Percentiles rank a stretch among this genome's conserved stretches.
These are phyloP conservation scores for Ganoderma multipileum DNA, from an alignment of 1,284 basidiomycete species.

Conservation along the genomic window DNA sequence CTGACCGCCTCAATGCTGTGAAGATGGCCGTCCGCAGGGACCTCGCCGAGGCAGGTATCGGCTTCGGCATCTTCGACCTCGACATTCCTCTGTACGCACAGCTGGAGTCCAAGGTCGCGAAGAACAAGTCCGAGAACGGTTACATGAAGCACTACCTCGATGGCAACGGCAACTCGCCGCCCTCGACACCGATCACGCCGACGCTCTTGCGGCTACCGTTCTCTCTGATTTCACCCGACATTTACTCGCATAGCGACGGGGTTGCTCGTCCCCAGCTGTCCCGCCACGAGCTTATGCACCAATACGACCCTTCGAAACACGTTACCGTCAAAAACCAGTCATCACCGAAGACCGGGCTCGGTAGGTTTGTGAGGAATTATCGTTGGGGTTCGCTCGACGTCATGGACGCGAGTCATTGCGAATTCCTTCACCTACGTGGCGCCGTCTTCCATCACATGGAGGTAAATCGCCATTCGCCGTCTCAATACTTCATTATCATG, in stretches of 20 bases:
- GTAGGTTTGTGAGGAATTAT: conserved; percentile 72
- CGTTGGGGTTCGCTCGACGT: conserved; percentile 84
- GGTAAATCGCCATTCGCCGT: conserved; percentile 49
- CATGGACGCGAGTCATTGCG: conserved; percentile 76
- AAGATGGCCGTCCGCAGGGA: conserved; percentile 80
- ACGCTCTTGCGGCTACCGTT: conserved; percentile 72
- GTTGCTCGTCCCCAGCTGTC: conserved; percentile 59
- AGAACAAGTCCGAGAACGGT: conserved; percentile 53
- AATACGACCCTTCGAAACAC: conserved; percentile 66
- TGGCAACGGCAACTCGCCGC: conserved; percentile 63
- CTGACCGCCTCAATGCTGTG: conserved; percentile 81
- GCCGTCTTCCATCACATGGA: conserved; percentile 86
- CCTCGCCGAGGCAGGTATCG: conserved; percentile 81
- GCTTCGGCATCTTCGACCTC: conserved; percentile 84
- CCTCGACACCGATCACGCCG: conserved; percentile 64
- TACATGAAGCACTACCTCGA: conserved; percentile 53
- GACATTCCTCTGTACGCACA: conserved; percentile 58
- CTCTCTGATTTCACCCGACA: conserved; percentile 80
- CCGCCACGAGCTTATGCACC: conserved; percentile 70
- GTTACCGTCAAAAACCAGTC: conserved; percentile 40
- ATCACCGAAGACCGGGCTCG: conserved; percentile 56
- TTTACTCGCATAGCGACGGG: conserved; percentile 82
- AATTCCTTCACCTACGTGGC: conserved; percentile 74
- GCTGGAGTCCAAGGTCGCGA: conserved; percentile 43
- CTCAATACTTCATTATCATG: conserved; percentile 30